phyloP scores from a whole-genome alignment of 176 grass and related monocot species.

The Phragmites australis region DNA sequence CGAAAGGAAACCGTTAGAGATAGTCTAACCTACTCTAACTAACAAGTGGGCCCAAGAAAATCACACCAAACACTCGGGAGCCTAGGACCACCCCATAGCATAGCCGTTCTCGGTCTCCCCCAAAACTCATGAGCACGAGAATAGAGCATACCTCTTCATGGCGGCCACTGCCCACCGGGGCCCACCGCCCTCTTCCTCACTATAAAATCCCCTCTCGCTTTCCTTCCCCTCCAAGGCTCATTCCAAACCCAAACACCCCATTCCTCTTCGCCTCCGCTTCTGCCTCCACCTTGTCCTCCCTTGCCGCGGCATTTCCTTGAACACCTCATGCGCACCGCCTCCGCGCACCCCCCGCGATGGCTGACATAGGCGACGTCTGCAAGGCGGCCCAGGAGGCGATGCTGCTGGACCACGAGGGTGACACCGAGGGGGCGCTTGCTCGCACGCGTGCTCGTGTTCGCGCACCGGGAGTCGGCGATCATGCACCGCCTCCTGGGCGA shows the following conservation, averaged over 20 bases:
- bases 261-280: neutral
- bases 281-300: neutral
- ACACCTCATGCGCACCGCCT: neutral
- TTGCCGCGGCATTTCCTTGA: neutral
- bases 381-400: slow-evolving; percentile 11
- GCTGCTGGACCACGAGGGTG: slow-evolving; percentile 19
- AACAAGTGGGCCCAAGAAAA: neutral
- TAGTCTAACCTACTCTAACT: no score
- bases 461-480: neutral
- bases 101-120: neutral
- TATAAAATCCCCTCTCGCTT: neutral
- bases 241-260: neutral
- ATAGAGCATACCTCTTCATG: neutral
- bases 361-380: neutral
- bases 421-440: neutral
- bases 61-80: neutral
- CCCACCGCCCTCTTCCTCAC: neutral
- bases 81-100: no score
- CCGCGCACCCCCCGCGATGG: neutral
- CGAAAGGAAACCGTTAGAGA: no score
- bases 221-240: neutral
- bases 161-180: neutral
- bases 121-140: neutral
- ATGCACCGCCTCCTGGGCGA: slow-evolving; percentile 20
- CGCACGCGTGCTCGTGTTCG: neutral